Percentiles rank a stretch among this genome's conserved stretches.
These are phyloP conservation scores for Viola odorata DNA, from an alignment of 345 rosid species.

Conservation along the genomic window DNA sequence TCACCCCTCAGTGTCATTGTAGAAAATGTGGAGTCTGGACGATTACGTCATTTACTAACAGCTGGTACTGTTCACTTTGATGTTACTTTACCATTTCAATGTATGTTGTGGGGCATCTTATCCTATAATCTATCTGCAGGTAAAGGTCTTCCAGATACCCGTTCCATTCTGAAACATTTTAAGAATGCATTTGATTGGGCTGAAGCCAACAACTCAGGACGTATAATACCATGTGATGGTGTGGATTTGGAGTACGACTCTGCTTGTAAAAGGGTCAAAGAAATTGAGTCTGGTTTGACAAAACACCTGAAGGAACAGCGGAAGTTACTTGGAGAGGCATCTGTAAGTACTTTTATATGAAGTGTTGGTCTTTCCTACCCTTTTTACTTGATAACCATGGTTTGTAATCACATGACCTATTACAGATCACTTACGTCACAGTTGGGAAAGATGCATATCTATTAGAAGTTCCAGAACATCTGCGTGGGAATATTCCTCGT, in stretches of 20 bases:
- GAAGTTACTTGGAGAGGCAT: slow-evolving; percentile 68
- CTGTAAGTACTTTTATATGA: slow-evolving; percentile 43
- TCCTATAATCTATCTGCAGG: slow-evolving; percentile 37
- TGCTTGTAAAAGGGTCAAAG: slow-evolving; percentile 51
- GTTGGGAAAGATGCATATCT: slow-evolving; percentile 86
- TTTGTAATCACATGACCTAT: slow-evolving; percentile 15
- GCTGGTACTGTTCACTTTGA: slow-evolving; percentile 44
- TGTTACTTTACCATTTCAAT: slow-evolving; percentile 4
- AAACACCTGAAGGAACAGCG: slow-evolving; percentile 85
- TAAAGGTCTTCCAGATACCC: slow-evolving; percentile 53
- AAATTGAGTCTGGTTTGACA: slow-evolving; percentile 54
- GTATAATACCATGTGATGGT: slow-evolving; percentile 82
- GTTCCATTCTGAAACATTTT: slow-evolving; percentile 59
- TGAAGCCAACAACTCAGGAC: slow-evolving; percentile 83
- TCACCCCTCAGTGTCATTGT: slow-evolving; percentile 58
- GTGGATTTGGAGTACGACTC: slow-evolving; percentile 74
- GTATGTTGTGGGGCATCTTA: slow-evolving; percentile 24
- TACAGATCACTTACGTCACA: slow-evolving; percentile 79
- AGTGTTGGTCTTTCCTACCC: slow-evolving; percentile 11
- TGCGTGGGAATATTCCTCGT: slow-evolving; percentile 64
- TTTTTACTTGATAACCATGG: slow-evolving; percentile 22
- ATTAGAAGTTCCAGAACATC: slow-evolving; percentile 80
- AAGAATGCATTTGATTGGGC: slow-evolving; percentile 94
- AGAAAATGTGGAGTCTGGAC: slow-evolving; percentile 59
- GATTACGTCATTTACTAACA: slow-evolving; percentile 61